phyloP scores from a whole-genome alignment of 805 yeast species.

The Pichia scutulata region DNA sequence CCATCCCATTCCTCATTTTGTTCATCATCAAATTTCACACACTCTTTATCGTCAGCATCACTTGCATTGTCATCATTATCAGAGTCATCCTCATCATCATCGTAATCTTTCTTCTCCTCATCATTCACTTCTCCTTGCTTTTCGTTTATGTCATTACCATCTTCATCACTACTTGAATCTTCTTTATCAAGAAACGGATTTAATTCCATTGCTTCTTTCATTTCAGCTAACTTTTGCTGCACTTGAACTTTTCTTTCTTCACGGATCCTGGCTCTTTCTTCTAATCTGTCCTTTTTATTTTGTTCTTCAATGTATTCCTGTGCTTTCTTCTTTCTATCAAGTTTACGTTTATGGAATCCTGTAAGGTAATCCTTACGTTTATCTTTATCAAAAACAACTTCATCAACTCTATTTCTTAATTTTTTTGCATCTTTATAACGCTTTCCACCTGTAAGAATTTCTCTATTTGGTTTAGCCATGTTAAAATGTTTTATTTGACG shows the following conservation, averaged over 20 bases:
- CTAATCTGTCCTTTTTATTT: conserved; percentile 62
- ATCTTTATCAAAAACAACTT: conserved; percentile 75
- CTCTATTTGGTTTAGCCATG: conserved; percentile 53
- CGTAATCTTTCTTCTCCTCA: conserved; percentile 18
- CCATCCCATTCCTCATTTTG: conserved; percentile 35
- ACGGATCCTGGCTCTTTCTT: conserved; percentile 63
- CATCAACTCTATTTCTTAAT: conserved; percentile 65
- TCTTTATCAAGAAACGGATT: conserved; percentile 12
- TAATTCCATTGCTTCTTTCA: conserved; percentile 31
- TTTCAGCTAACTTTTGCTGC: conserved; percentile 52
- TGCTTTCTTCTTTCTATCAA: conserved; percentile 84
- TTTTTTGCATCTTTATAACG: conserved; percentile 63
- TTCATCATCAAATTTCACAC: conserved; percentile 15
- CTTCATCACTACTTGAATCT: conserved; percentile 28
- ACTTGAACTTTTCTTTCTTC: conserved; percentile 64
- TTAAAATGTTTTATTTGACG: neutral
- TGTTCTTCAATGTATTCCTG: conserved; percentile 68
- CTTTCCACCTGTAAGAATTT: conserved; percentile 82
- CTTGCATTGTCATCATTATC: conserved; percentile 3
- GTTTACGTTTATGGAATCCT: conserved; percentile 91
- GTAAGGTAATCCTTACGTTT: conserved; percentile 79
- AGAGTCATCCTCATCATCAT: conserved; percentile 22
- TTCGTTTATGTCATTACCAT: conserved; percentile 20
- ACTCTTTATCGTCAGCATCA: conserved; percentile 14
- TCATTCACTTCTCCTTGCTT: conserved; percentile 14